phyloP scores from a whole-genome alignment of 345 rosid genomes.

The Hypericum perforatum region DNA sequence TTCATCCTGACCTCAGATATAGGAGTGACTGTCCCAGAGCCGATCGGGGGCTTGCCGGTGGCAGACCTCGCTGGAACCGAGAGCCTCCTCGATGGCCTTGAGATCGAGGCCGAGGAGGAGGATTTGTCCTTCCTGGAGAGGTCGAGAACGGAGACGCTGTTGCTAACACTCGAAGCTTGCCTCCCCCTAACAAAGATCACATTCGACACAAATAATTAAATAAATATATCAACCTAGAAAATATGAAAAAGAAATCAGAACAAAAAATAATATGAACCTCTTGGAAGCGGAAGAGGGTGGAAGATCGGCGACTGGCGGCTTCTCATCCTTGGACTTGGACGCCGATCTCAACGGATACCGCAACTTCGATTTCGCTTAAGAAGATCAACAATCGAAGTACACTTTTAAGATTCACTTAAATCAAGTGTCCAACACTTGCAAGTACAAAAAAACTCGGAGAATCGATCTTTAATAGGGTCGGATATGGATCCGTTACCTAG shows the following conservation, averaged over 20 bases:
- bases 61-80: conserved; percentile 55
- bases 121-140: conserved; percentile 58
- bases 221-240: neutral
- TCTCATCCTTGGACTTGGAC: conserved; percentile 47
- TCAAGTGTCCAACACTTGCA: too few relatives aligned
- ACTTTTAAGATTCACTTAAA: too few relatives aligned
- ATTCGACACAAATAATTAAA: neutral
- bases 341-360: conserved; percentile 83
- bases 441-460: too few relatives aligned
- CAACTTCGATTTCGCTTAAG: conserved; percentile 41
- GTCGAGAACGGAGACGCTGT: conserved; percentile 63
- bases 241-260: neutral
- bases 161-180: conserved; percentile 44
- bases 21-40: conserved; percentile 34
- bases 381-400: too few relatives aligned
- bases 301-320: conserved; percentile 33
- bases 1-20: conserved; percentile 44
- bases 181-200: conserved; percentile 27
- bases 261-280: conserved; percentile 18
- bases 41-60: conserved; percentile 27
- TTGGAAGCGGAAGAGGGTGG: conserved; percentile 35
- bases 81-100: conserved; percentile 70
- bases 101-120: conserved; percentile 3
- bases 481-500: too few relatives aligned
- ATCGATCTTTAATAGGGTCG: too few relatives aligned